These are phyloP conservation scores for Fraxinus baroniana DNA, from an alignment of 305 asterid species.

Conservation along the genomic window DNA sequence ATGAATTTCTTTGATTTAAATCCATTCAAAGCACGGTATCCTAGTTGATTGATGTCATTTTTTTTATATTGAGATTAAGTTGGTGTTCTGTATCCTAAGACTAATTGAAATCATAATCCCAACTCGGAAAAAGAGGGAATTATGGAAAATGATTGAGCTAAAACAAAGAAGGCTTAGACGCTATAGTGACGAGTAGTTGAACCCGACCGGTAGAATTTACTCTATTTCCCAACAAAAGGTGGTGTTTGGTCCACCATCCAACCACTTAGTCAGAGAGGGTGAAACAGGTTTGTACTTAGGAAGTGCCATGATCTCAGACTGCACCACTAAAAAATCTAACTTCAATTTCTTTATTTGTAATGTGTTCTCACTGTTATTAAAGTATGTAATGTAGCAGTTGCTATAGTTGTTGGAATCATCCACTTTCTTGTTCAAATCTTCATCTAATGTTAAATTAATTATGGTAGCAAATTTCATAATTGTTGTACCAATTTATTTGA, in stretches of 20 bases:
- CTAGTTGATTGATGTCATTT: background rate
- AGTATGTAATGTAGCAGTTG: background rate
- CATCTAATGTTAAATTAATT: background rate
- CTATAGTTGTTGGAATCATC: background rate
- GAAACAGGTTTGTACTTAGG: background rate
- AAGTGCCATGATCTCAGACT: background rate
- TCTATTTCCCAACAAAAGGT: background rate
- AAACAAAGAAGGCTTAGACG: background rate
- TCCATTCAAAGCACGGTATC: background rate
- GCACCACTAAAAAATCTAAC: background rate
- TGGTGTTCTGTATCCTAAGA: background rate
- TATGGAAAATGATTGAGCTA: background rate
- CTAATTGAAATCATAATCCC: background rate
- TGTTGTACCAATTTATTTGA: background rate
- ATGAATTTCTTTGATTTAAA: background rate
- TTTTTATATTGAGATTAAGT: too few species aligned
- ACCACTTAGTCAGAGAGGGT: background rate
- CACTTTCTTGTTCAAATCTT: background rate
- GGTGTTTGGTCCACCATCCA: background rate
- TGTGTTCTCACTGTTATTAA: too few species aligned
- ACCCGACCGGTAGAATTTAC: background rate
- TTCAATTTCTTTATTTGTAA: background rate
- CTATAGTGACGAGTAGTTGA: background rate
- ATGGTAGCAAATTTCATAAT: background rate
- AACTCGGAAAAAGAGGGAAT: background rate